Evolutionary conservation across 306 rosid genomes (phyloP), one percentile per base, ranked within the genome.

Genomic region (Inga oerstediana): DNA sequence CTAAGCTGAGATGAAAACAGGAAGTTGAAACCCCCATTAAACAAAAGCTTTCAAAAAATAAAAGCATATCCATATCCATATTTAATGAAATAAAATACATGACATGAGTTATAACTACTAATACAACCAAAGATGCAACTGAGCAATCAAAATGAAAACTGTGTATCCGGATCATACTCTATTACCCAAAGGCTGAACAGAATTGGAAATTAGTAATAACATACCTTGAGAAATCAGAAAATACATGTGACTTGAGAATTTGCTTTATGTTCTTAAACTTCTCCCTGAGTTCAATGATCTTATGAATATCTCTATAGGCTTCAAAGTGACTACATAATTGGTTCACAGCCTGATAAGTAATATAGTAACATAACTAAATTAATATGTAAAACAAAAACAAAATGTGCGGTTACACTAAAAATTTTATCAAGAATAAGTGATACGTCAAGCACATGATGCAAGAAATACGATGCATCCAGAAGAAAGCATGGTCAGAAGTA

Each of bases 271-370:
- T 96, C 88, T 94, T 96, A 89, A 94, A 94, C 89, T 96, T 96
- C 93, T 96, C 99, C 84, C 98, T 86, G 81, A 96, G 98, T 84
- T 96, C 99, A 48, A 95, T 88, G 93, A 96, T 96, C 92, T 96
- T 96, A 4, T 93, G 98, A 87, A 93, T 88, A 89, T 96, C 98
- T 93, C 97, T 91, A 85, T 96, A 96, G 69, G 98, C 97, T 85
- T 96, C 99, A 85, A 96, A 96, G 89, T 96, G 99, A 83, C 94
- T 92, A 81, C 99, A 96, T 86, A 96, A 83, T 81, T 94, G 99
- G 87, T 96, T 96, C 87, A 96, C 99, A 32, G 99, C 99, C 99
- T 96, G 95, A 86, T 81, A 86, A 77, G 66, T 76, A 85, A 64
- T 80, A 90, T 48, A 30, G 78, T 41, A 64, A 74, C 84, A 74